Conservation (phyloP, 495 filamentous ascomycete species). For the Hyaloscypha hepaticicola region DNA sequence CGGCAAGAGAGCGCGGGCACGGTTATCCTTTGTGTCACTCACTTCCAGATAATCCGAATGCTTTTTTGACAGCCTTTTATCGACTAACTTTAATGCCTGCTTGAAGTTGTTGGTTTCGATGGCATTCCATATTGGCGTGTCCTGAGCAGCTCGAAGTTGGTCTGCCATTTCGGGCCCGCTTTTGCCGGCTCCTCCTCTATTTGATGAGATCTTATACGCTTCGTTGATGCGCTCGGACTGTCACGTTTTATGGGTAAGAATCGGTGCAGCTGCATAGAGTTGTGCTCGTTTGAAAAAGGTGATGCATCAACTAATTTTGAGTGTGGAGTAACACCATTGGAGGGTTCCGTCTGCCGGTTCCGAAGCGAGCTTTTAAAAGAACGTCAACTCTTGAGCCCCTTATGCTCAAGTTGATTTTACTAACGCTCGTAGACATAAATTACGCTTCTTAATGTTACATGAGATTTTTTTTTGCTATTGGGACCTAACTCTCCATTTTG, state of each 20-base stretch:
- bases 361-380: background rate
- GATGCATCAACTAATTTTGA: background rate
- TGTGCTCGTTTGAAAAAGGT: background rate
- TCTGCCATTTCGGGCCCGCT: conserved; percentile 2
- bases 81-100: conserved; percentile 57
- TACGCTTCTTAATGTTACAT: background rate
- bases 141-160: conserved; percentile 40
- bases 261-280: background rate
- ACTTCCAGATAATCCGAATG: conserved; percentile 44
- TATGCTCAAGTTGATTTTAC: background rate
- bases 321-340: background rate
- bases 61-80: conserved; percentile 56
- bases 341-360: background rate
- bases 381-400: background rate
- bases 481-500: too few species aligned
- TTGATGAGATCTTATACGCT: background rate
- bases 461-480: too few species aligned
- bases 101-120: conserved; percentile 58
- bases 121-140: conserved; percentile 55
- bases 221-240: background rate
- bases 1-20: too few species aligned
- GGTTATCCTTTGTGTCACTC: conserved; percentile 15
- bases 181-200: background rate
- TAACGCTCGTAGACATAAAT: background rate
- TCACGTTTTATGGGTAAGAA: background rate